Conservation (phyloP, 2,329 filamentous ascomycete species). For the Cladorrhinum sp. region DNA sequence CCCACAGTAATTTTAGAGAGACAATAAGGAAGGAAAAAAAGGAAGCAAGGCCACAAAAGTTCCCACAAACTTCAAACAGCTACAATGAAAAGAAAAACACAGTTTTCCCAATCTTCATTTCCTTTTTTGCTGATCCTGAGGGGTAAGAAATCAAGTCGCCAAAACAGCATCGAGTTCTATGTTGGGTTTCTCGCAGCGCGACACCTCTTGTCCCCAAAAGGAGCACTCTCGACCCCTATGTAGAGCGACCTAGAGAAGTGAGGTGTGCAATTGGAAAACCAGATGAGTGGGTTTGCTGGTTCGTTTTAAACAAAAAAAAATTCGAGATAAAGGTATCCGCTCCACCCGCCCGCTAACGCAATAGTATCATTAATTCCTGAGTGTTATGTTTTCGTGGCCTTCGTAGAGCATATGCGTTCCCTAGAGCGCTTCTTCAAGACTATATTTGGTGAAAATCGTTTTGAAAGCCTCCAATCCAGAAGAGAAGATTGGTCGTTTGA, state of each 20-base stretch:
- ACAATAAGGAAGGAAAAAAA: background rate
- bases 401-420: constrained; percentile 7
- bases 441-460: background rate
- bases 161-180: too few species aligned
- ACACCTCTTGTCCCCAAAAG: too few species aligned
- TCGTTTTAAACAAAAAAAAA: background rate
- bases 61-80: background rate
- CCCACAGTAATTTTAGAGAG: background rate
- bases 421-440: constrained; percentile 4
- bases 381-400: background rate
- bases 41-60: background rate
- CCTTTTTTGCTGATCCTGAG: background rate
- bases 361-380: background rate
- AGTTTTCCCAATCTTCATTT: background rate
- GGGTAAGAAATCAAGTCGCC: too few species aligned
- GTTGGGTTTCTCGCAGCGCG: too few species aligned
- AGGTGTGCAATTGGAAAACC: too few species aligned
- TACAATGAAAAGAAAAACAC: background rate
- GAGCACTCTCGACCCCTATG: background rate
- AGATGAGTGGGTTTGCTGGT: background rate
- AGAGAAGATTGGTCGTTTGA: background rate
- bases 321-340: background rate
- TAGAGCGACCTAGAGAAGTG: too few species aligned
- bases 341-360: background rate
- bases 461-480: background rate